These are phyloP conservation scores for Alternaria alternata DNA, from an alignment of 2,329 filamentous ascomycete genomes.

Conservation along the genomic window DNA sequence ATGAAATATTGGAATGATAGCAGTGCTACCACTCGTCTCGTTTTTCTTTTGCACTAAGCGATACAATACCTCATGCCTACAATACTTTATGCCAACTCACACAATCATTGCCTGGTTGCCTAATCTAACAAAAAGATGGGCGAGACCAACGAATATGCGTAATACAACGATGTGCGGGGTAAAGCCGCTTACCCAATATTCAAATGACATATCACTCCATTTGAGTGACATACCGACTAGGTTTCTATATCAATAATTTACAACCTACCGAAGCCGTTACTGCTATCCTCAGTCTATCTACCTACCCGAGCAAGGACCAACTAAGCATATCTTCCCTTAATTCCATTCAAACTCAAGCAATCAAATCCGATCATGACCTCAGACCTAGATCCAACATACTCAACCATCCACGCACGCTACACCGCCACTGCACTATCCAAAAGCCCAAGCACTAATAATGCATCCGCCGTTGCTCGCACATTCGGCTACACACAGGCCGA, in stretches of 20 bases:
- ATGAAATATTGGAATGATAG: too few relatives aligned
- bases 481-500: conserved; percentile 53
- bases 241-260: too few relatives aligned
- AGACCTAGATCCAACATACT: conserved; percentile 17
- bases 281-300: not conserved
- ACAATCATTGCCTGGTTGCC: too few relatives aligned
- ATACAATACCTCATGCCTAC: too few relatives aligned
- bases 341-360: not conserved
- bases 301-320: not conserved
- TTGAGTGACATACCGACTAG: not conserved
- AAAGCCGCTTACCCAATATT: not conserved
- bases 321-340: not conserved
- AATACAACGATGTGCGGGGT: not conserved
- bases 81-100: too few relatives aligned
- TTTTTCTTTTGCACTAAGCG: too few relatives aligned
- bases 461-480: conserved; percentile 16
- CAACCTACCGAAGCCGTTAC: not conserved
- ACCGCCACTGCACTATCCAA: conserved; percentile 14
- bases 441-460: conserved; percentile 6
- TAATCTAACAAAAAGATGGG: not conserved
- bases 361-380: not conserved
- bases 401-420: conserved; percentile 21
- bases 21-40: too few relatives aligned
- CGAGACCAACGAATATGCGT: not conserved
- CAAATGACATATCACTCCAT: not conserved